A percentile compares a stretch with the other conserved stretches of the same genome.
Conservation (phyloP, 345 rosid genomes). For the Eucalyptus pauciflora region DNA sequence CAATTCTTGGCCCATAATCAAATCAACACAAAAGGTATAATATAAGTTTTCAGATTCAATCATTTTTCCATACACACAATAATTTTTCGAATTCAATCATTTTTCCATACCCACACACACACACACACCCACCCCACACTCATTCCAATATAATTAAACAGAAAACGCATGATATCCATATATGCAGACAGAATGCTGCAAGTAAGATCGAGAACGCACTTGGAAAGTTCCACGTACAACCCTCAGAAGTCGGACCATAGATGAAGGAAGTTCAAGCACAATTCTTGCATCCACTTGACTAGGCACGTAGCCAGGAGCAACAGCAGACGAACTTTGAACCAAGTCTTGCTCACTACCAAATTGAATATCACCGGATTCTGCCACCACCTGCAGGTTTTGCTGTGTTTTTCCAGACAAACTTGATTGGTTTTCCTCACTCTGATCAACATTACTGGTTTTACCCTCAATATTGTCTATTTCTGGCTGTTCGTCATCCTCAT, state of each 20-base stretch:
- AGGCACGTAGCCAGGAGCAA: constrained; percentile 81
- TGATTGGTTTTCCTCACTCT: constrained; percentile 23
- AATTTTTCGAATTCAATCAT: background rate
- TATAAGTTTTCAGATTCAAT: background rate
- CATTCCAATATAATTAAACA: background rate
- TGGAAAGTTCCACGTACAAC: constrained; percentile 90
- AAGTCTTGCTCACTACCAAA: constrained; percentile 35
- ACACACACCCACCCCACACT: background rate
- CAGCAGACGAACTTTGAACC: constrained; percentile 41
- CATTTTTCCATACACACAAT: background rate
- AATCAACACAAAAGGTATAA: background rate
- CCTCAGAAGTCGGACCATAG: constrained; percentile 89
- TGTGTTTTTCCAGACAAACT: constrained; percentile 35
- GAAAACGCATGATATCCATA: background rate
- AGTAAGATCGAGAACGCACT: constrained; percentile 25
- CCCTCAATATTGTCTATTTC: constrained; percentile 52
- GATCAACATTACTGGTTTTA: constrained; percentile 27
- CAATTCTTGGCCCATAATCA: background rate
- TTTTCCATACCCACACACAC: background rate
- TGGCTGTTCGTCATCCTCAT: constrained; percentile 75
- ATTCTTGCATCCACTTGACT: constrained; percentile 88
- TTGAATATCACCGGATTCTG: constrained; percentile 37
- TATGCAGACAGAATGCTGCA: background rate
- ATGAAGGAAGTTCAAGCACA: constrained; percentile 81
- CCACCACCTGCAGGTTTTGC: constrained; percentile 28